Evolutionary conservation across 2,329 filamentous ascomycete species (phyloP).

Genomic region (Colletotrichum tofieldiae): DNA sequence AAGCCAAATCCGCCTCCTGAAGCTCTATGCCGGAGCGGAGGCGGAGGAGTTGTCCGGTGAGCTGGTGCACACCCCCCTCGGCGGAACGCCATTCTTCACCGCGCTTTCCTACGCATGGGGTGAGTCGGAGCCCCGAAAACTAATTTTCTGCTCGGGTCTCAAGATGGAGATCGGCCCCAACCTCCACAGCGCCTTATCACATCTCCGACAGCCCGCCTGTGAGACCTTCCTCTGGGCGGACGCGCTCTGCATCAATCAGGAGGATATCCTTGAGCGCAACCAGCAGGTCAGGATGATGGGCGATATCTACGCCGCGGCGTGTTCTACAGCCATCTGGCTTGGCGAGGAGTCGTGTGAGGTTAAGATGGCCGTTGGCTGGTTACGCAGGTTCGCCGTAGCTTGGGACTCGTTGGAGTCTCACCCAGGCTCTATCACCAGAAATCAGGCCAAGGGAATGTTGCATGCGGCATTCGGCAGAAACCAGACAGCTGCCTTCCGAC

Average conservation of each 20-base stretch:
- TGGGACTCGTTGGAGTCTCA: constrained; percentile 14
- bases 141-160: constrained; percentile 1
- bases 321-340: constrained; percentile 23
- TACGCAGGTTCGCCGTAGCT: constrained; percentile 9
- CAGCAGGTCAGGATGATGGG: constrained; percentile 25
- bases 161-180: constrained; percentile 1
- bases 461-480: background rate
- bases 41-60: constrained; percentile 15
- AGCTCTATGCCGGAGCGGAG: constrained; percentile 19
- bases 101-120: constrained; percentile 47
- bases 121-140: constrained; percentile 4
- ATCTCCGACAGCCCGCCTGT: constrained; percentile 16
- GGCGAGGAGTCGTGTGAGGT: constrained; percentile 7
- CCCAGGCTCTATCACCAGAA: constrained; percentile 7
- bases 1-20: constrained; percentile 19
- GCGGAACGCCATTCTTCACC: constrained; percentile 5
- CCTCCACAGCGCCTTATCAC: constrained; percentile 10
- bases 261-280: constrained; percentile 8
- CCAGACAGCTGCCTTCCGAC: constrained; percentile 12
- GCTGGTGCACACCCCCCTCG: constrained; percentile 6
- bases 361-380: constrained; percentile 21
- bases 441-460: background rate
- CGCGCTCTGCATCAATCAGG: constrained; percentile 30
- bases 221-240: constrained; percentile 22
- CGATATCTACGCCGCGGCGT: constrained; percentile 24